Conservation (phyloP, 2,329 filamentous ascomycete species). For the Neofusicoccum laricinum region DNA sequence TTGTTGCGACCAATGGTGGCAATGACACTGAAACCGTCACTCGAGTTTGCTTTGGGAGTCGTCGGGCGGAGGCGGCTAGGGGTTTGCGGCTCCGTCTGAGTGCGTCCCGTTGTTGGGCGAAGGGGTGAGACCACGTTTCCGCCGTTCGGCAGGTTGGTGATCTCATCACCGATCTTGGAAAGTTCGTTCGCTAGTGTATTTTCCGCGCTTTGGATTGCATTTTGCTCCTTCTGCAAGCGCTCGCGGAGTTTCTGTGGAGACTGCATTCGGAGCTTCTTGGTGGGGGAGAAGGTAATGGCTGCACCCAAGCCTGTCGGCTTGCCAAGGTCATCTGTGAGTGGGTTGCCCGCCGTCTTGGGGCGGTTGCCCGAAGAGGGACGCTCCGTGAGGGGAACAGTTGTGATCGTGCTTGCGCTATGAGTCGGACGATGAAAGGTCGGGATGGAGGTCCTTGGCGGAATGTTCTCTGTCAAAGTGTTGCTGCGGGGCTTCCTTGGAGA, state of each 20-base stretch:
- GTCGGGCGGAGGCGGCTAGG: conserved; percentile 18
- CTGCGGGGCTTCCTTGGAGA: conserved; percentile 1
- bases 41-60: conserved; percentile 11
- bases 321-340: conserved; percentile 3
- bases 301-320: conserved; percentile 22
- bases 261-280: conserved; percentile 47
- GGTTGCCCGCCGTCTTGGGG: conserved; percentile 40
- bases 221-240: conserved; percentile 78
- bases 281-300: conserved; percentile 5
- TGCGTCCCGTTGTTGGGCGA: conserved; percentile 1
- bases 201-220: conserved; percentile 63
- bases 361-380: conserved; percentile 10
- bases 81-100: conserved; percentile 7
- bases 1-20: conserved; percentile 18
- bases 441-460: conserved; percentile 7
- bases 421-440: conserved; percentile 2
- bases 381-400: conserved; percentile 5
- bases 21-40: conserved; percentile 17
- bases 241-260: conserved; percentile 70
- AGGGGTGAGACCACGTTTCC: neutral
- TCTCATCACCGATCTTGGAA: conserved; percentile 75
- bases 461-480: conserved; percentile 10
- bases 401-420: conserved; percentile 1
- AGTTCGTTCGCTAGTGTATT: conserved; percentile 71
- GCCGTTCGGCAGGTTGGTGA: conserved; percentile 50